Percentiles rank a stretch among this genome's conserved stretches.
Conservation (phyloP, 345 rosid genomes). For the Lenwebbia sp. region DNA sequence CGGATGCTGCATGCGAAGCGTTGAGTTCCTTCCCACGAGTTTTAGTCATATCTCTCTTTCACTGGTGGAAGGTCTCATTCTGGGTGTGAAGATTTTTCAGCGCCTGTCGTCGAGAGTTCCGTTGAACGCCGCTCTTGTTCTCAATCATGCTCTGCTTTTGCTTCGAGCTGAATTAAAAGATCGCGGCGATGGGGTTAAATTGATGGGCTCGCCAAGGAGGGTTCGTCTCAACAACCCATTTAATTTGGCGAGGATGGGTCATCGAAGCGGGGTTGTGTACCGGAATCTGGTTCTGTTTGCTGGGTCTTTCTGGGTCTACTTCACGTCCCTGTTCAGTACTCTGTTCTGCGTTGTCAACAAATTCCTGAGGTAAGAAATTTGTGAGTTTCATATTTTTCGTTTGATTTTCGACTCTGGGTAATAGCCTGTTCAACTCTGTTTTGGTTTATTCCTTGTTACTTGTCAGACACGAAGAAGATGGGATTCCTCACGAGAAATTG, state of each 20-base stretch:
- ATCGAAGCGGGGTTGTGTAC: conserved; percentile 7
- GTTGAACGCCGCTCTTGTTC: conserved; percentile 14
- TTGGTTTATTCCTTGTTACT: neutral
- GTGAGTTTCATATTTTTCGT: conserved; percentile 21
- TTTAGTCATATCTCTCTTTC: conserved; percentile 1
- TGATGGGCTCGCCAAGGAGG: conserved; percentile 14
- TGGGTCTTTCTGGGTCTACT: conserved; percentile 28
- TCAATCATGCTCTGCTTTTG: conserved; percentile 16
- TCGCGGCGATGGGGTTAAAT: conserved; percentile 17
- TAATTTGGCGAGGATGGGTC: conserved; percentile 21
- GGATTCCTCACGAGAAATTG: conserved; percentile 7
- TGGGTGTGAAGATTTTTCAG: conserved; percentile 30
- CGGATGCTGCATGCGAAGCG: conserved; percentile 8
- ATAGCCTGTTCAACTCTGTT: neutral
- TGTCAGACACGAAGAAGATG: conserved; percentile 13
- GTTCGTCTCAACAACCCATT: conserved; percentile 10
- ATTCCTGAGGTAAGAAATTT: conserved; percentile 1
- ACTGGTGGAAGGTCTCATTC: conserved; percentile 48
- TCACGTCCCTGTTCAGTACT: conserved; percentile 28
- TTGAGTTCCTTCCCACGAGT: conserved; percentile 6
- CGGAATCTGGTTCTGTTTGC: conserved; percentile 18
- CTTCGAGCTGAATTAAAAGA: conserved; percentile 27
- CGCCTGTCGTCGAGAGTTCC: conserved; percentile 20
- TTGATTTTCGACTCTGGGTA: neutral
- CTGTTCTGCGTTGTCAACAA: conserved; percentile 25